Evolutionary conservation across 1,139 yeast species (phyloP).

Genomic region (Kodamaea ohmeri): DNA sequence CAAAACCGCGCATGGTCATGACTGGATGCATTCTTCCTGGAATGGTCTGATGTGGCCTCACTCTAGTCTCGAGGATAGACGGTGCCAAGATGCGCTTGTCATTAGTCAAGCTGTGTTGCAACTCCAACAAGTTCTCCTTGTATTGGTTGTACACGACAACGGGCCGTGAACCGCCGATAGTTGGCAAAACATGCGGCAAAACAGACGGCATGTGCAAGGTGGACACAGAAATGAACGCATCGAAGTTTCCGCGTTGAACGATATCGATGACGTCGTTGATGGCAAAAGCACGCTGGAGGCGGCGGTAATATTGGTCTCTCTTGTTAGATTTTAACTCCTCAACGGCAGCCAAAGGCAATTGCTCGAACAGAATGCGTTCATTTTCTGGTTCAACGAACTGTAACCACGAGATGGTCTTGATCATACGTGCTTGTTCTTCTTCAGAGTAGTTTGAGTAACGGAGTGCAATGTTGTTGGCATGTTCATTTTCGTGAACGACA

Average conservation of each 20-base stretch:
- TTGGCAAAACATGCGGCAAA: constrained; percentile 59
- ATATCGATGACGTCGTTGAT: constrained; percentile 53
- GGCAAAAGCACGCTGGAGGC: constrained; percentile 56
- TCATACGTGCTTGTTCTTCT: constrained; percentile 49
- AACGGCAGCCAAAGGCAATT: constrained; percentile 51
- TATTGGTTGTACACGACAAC: constrained; percentile 76
- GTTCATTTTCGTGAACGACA: constrained; percentile 88
- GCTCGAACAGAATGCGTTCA: constrained; percentile 51
- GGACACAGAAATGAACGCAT: constrained; percentile 72
- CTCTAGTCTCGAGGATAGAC: constrained; percentile 75
- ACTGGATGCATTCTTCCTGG: constrained; percentile 93
- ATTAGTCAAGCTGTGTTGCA: constrained; percentile 62
- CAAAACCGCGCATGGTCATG: constrained; percentile 92
- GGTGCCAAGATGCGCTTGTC: constrained; percentile 81
- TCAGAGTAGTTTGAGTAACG: constrained; percentile 63
- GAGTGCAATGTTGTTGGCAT: constrained; percentile 73
- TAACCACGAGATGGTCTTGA: constrained; percentile 71
- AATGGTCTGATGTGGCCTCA: constrained; percentile 84
- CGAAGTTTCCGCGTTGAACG: constrained; percentile 57
- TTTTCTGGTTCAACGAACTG: constrained; percentile 80
- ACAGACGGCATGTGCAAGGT: constrained; percentile 68
- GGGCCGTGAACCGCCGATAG: constrained; percentile 85
- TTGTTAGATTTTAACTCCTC: constrained; percentile 56
- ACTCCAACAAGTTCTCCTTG: constrained; percentile 73
- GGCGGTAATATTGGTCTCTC: constrained; percentile 65